A percentile compares a stretch with the other conserved stretches of the same genome.
phyloP scores from a whole-genome alignment of 305 asterid genomes.

The Galium porrigens region DNA sequence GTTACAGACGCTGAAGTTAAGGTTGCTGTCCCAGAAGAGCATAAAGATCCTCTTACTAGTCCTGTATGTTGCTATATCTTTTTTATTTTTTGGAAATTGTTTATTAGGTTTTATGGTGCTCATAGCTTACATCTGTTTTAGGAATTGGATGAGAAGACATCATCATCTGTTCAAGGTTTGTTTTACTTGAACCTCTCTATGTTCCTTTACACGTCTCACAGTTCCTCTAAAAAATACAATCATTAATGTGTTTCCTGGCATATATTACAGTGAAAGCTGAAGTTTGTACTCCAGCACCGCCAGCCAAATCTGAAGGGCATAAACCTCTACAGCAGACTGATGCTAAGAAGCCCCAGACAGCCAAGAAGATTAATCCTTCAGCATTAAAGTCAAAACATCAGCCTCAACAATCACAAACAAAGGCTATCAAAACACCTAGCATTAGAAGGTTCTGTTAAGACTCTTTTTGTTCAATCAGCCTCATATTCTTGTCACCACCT shows the following conservation, averaged over 20 bases:
- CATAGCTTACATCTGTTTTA: conserved; percentile 8
- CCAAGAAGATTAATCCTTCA: conserved; percentile 53
- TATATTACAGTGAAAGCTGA: conserved; percentile 22
- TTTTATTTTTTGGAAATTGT: not conserved
- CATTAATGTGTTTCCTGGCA: not conserved
- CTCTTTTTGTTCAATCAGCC: not conserved
- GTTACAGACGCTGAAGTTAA: conserved; percentile 22
- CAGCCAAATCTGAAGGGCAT: conserved; percentile 11
- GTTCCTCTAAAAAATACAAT: conserved; percentile 6
- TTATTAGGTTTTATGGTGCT: conserved; percentile 1
- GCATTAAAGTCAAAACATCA: conserved; percentile 42
- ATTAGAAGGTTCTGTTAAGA: conserved; percentile 34
- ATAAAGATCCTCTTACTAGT: conserved; percentile 19
- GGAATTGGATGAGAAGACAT: conserved; percentile 17
- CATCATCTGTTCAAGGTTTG: conserved; percentile 27
- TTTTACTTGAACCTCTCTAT: conserved; percentile 9
- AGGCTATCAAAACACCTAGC: conserved; percentile 35
- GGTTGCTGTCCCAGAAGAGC: conserved; percentile 20
- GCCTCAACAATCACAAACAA: conserved; percentile 34
- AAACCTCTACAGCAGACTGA: conserved; percentile 13
- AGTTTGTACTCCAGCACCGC: conserved; percentile 56
- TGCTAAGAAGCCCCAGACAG: conserved; percentile 28
- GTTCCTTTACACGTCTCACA: not conserved
- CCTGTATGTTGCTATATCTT: conserved; percentile 21
- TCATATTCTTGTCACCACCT: not conserved